Percentiles rank a stretch among this genome's conserved stretches.
Conservation (phyloP, 1,284 basidiomycete species). For the Kalmanozyma brasiliensis region DNA sequence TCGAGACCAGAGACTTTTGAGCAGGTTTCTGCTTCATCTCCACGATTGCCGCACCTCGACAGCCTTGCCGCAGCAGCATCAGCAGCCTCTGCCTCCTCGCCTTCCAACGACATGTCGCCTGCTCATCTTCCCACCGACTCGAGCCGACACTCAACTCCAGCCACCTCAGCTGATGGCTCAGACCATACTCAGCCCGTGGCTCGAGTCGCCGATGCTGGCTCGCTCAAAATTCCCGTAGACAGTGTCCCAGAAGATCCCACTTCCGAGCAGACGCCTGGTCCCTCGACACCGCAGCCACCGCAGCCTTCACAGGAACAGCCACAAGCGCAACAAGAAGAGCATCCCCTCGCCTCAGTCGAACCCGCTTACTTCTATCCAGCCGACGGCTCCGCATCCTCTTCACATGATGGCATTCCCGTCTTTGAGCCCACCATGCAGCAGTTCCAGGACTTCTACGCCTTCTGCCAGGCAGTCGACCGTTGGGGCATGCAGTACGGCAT, state of each 20-base stretch:
- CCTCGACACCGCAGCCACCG: conserved; percentile 3
- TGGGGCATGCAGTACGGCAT: conserved; percentile 67
- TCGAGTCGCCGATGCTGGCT: not conserved
- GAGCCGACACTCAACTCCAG: conserved; percentile 46
- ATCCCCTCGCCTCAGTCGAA: conserved; percentile 41
- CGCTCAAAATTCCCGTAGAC: conserved; percentile 1
- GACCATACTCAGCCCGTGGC: conserved; percentile 21
- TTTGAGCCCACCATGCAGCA: conserved; percentile 66
- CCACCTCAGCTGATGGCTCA: conserved; percentile 41
- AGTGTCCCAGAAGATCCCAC: not conserved
- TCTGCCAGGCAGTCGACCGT: conserved; percentile 61
- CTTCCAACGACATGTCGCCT: conserved; percentile 33
- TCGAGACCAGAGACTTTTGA: not conserved
- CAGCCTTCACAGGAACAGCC: conserved; percentile 1
- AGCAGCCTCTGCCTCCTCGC: conserved; percentile 20
- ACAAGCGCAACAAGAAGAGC: conserved; percentile 11
- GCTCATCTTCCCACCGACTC: conserved; percentile 27
- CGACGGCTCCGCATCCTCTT: conserved; percentile 25
- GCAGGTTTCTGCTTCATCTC: conserved; percentile 1
- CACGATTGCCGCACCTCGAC: conserved; percentile 21
- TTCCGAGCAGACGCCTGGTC: no score
- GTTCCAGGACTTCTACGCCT: conserved; percentile 65
- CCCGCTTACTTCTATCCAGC: conserved; percentile 64
- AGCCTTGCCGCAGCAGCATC: conserved; percentile 1
- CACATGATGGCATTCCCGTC: conserved; percentile 62